Conservation (phyloP, 106 monocot genomes). For the Dendrobium chrysotoxum region DNA sequence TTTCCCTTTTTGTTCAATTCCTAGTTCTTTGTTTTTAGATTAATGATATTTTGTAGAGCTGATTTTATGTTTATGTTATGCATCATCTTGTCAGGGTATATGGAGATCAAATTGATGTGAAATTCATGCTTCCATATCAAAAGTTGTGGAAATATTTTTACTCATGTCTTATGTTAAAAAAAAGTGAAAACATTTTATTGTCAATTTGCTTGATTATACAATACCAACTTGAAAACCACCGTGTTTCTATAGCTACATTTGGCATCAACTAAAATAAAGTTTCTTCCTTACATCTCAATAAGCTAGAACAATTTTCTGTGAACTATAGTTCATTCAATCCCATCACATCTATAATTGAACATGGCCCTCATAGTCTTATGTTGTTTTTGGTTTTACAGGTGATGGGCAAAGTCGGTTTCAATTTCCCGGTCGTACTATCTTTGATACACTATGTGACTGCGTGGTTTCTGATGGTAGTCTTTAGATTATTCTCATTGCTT, state of each 20-base stretch:
- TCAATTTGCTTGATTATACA: background rate
- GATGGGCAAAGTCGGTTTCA: conserved; percentile 91
- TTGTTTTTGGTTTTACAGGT: conserved; percentile 32
- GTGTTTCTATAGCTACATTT: background rate
- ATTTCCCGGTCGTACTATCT: conserved; percentile 82
- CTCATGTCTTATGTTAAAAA: too few relatives aligned
- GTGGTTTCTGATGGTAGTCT: conserved; percentile 78
- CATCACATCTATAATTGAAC: background rate
- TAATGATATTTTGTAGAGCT: too few relatives aligned
- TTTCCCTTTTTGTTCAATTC: too few relatives aligned
- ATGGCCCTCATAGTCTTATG: background rate
- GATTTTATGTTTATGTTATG: too few relatives aligned
- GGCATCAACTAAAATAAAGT: background rate
- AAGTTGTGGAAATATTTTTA: background rate
- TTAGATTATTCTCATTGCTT: conserved; percentile 64
- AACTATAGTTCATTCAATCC: background rate
- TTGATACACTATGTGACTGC: conserved; percentile 78
- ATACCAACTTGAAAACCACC: background rate
- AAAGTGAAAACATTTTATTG: background rate
- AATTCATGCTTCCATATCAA: background rate
- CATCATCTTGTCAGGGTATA: too few relatives aligned
- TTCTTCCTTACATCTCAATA: background rate
- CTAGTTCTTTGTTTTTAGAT: too few relatives aligned
- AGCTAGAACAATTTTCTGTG: background rate
- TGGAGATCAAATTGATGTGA: too few relatives aligned